These are phyloP conservation scores for Talaromyces pinophilus DNA, from an alignment of 2,329 filamentous ascomycete species.

Conservation along the genomic window DNA sequence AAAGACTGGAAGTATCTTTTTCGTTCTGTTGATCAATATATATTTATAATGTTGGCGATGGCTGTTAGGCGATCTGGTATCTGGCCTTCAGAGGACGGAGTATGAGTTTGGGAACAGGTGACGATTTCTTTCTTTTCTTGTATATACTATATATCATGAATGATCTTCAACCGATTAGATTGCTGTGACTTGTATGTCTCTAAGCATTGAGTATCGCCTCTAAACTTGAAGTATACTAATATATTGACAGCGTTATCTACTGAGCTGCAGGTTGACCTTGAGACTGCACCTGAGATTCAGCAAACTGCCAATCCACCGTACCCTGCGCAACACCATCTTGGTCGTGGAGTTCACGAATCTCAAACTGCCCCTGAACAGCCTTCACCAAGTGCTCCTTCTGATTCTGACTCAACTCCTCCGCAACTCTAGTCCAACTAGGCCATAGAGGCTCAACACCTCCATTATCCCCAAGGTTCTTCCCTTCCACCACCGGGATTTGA, in stretches of 20 bases:
- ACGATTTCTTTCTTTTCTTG: constrained; percentile 13
- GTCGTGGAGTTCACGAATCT: not conserved
- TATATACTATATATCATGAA: constrained; percentile 9
- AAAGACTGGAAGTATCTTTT: constrained; percentile 28
- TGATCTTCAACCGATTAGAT: not conserved
- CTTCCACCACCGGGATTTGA: not conserved
- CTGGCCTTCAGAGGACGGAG: not conserved
- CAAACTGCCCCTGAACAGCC: not conserved
- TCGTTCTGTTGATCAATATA: constrained; percentile 1
- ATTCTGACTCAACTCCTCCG: not conserved
- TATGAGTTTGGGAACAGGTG: not conserved
- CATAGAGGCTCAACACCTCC: not conserved
- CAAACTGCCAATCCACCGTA: constrained; percentile 10
- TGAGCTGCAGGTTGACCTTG: not conserved
- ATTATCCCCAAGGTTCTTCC: not conserved
- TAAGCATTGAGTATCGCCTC: too few relatives aligned
- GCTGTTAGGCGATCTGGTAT: constrained; percentile 5
- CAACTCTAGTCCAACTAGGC: not conserved
- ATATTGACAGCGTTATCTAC: not conserved
- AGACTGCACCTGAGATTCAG: not conserved
- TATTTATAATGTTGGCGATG: constrained; percentile 3
- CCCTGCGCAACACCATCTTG: not conserved
- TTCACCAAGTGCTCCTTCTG: not conserved
- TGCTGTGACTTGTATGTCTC: too few relatives aligned
- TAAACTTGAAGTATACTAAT: too few relatives aligned